phyloP scores from a whole-genome alignment of 352 stramenopile species.

The Phytophthora sansomeana region DNA sequence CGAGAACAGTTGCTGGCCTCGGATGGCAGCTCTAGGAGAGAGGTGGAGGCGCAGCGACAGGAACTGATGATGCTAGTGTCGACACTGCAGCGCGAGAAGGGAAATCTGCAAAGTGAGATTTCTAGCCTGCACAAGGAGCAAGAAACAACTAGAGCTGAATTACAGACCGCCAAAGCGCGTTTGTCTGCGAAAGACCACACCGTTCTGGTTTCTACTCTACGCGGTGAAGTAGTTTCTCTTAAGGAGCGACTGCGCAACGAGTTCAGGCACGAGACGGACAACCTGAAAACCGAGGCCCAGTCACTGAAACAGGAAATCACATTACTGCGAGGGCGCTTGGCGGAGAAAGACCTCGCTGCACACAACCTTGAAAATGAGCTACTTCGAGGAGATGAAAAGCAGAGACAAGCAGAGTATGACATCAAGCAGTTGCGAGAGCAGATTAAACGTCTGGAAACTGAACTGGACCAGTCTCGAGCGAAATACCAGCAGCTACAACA shows the following conservation, averaged over 20 bases:
- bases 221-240: conserved; percentile 61
- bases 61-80: conserved; percentile 52
- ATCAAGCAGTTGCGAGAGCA: conserved; percentile 48
- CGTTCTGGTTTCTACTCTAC: conserved; percentile 68
- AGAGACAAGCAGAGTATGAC: conserved; percentile 51
- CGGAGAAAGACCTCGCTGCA: conserved; percentile 57
- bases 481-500: conserved; percentile 72
- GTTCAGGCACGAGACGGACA: conserved; percentile 71
- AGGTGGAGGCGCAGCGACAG: conserved; percentile 53
- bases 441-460: conserved; percentile 46
- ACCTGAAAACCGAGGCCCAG: conserved; percentile 45
- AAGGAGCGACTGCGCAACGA: conserved; percentile 69
- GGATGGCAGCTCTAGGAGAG: conserved; percentile 50
- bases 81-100: conserved; percentile 55
- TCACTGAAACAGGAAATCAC: conserved; percentile 55
- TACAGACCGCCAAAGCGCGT: conserved; percentile 48
- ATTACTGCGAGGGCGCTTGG: conserved; percentile 40
- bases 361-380: conserved; percentile 57
- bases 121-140: conserved; percentile 36
- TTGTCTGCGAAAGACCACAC: conserved; percentile 58
- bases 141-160: conserved; percentile 34
- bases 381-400: conserved; percentile 47
- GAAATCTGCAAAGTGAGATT: conserved; percentile 36
- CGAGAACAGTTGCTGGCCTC: conserved; percentile 62
- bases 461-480: conserved; percentile 44